A percentile compares a stretch with the other conserved stretches of the same genome.
phyloP scores from a whole-genome alignment of 148 eudicot genomes.

The Cornus kousa region DNA sequence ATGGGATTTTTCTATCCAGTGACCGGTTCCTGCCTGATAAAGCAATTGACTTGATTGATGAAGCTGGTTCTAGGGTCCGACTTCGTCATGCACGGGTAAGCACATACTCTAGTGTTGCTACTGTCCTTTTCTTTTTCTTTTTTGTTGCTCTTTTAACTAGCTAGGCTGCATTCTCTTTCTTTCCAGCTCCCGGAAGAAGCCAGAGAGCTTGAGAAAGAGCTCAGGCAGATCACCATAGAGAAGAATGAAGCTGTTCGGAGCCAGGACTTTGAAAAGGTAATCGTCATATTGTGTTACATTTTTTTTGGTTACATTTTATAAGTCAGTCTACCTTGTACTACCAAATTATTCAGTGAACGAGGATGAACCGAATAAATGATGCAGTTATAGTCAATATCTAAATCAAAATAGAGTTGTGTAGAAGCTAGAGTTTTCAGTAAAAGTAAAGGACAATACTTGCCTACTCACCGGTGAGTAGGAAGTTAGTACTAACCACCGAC shows the following conservation, averaged over 20 bases:
- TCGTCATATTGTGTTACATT: background rate
- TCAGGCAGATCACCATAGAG: constrained; percentile 76
- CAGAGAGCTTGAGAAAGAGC: constrained; percentile 82
- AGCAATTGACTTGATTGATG: constrained; percentile 52
- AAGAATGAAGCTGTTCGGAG: constrained; percentile 79
- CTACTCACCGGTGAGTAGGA: too few species aligned
- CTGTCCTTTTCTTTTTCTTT: too few species aligned
- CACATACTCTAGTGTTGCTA: background rate
- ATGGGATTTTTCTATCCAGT: constrained; percentile 22
- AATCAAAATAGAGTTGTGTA: background rate
- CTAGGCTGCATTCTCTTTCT: background rate
- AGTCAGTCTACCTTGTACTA: background rate
- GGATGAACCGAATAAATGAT: background rate
- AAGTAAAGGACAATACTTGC: too few species aligned
- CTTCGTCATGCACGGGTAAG: constrained; percentile 48
- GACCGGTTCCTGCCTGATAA: constrained; percentile 51
- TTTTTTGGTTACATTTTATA: too few species aligned
- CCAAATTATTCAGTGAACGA: background rate
- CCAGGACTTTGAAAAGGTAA: constrained; percentile 93
- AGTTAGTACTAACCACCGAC: too few species aligned
- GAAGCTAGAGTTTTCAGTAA: background rate
- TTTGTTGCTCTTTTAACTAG: background rate
- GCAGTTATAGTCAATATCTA: background rate
- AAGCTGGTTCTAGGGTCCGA: constrained; percentile 52
- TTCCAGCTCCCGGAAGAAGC: constrained; percentile 91